phyloP scores from a whole-genome alignment of 2,329 filamentous ascomycete species.

The Hysterium pulicare region DNA sequence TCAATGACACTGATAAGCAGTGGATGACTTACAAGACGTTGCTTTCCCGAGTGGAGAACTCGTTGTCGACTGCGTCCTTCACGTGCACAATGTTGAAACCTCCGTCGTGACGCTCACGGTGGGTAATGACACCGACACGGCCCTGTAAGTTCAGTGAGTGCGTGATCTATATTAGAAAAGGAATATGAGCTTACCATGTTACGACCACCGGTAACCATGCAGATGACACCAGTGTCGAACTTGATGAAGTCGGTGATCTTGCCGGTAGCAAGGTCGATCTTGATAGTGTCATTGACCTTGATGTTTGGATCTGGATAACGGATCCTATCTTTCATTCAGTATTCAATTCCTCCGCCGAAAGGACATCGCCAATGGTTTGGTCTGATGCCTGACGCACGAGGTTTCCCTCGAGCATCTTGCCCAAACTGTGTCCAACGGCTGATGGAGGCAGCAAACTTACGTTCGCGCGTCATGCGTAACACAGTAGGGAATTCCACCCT shows the following conservation, averaged over 20 bases:
- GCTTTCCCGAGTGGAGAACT: slow-evolving; percentile 97
- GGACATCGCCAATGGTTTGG: slow-evolving; percentile 83
- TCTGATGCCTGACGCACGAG: slow-evolving; percentile 91
- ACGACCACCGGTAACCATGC: slow-evolving; percentile 98
- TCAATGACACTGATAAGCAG: not conserved
- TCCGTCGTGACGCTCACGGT: slow-evolving; percentile 99
- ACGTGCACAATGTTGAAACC: slow-evolving; percentile 99
- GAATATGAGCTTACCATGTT: slow-evolving; percentile 68
- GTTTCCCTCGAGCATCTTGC: slow-evolving; percentile 34
- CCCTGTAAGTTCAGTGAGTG: slow-evolving; percentile 45
- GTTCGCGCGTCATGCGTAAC: slow-evolving; percentile 99
- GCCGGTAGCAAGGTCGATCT: slow-evolving; percentile 94
- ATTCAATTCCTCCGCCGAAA: slow-evolving; percentile 23
- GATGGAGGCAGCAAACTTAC: slow-evolving; percentile 99
- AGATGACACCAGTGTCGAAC: slow-evolving; percentile 97
- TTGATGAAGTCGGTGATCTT: slow-evolving; percentile 98
- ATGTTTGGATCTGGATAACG: slow-evolving; percentile 97
- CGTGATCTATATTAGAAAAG: not conserved
- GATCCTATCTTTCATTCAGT: slow-evolving; percentile 65
- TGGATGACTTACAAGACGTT: slow-evolving; percentile 72
- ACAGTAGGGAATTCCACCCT: slow-evolving; percentile 99
- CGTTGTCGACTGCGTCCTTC: slow-evolving; percentile 99
- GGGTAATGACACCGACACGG: slow-evolving; percentile 99
- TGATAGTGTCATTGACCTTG: slow-evolving; percentile 99
- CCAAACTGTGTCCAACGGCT: slow-evolving; percentile 80